A percentile compares a stretch with the other conserved stretches of the same genome.
Conservation (phyloP, 306 rosid species). For the Elaeagnus macrophylla region DNA sequence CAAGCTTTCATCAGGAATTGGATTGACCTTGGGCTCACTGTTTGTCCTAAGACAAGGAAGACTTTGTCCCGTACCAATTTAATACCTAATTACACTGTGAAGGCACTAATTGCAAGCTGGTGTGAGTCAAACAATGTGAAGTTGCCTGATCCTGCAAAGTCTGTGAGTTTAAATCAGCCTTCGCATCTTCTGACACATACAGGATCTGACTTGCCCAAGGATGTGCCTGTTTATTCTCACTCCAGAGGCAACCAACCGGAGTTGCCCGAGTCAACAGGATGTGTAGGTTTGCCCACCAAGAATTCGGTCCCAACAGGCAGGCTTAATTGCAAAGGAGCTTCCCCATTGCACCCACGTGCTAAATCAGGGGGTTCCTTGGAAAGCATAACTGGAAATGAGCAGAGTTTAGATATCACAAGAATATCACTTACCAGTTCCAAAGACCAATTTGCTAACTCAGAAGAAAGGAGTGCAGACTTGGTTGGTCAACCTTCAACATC, state of each 20-base stretch:
- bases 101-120: constrained; percentile 85
- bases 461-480: constrained; percentile 44
- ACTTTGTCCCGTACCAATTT: constrained; percentile 65
- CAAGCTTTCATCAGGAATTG: constrained; percentile 79
- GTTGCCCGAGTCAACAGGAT: constrained; percentile 50
- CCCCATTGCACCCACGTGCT: constrained; percentile 74
- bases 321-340: constrained; percentile 37
- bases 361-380: constrained; percentile 64
- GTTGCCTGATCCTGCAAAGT: constrained; percentile 51
- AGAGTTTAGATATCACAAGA: constrained; percentile 39
- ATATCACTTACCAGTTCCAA: constrained; percentile 41
- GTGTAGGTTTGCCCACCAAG: constrained; percentile 48
- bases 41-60: constrained; percentile 97
- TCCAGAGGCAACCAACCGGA: constrained; percentile 47
- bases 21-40: constrained; percentile 85
- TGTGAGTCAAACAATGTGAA: constrained; percentile 84
- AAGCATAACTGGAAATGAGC: constrained; percentile 42
- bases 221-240: constrained; percentile 41
- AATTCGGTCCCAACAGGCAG: constrained; percentile 37
- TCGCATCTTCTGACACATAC: constrained; percentile 46
- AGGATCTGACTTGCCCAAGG: constrained; percentile 52
- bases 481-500: constrained; percentile 53
- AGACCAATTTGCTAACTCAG: constrained; percentile 55
- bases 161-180: constrained; percentile 41
- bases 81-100: constrained; percentile 78